phyloP scores from a whole-genome alignment of 805 yeast species.

The Nakazawaea anatomiae region DNA sequence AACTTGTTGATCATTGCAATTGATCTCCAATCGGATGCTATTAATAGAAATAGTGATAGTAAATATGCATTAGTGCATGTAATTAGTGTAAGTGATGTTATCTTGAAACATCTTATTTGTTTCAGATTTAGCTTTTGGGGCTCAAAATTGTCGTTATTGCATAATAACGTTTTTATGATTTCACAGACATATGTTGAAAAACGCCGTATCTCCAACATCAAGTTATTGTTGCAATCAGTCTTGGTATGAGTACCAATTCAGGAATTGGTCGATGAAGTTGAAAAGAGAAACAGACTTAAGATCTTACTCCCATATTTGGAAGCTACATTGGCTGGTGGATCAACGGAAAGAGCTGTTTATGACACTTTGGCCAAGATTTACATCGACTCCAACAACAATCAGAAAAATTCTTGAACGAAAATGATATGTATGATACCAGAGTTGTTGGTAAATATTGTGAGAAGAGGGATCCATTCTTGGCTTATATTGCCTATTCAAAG shows the following conservation, averaged over 20 bases:
- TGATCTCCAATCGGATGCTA: too few relatives aligned
- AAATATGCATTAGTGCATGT: too few relatives aligned
- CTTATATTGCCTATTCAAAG: constrained; percentile 95
- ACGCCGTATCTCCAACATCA: too few relatives aligned
- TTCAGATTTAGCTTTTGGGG: too few relatives aligned
- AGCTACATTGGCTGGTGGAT: constrained; percentile 75
- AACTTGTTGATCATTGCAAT: too few relatives aligned
- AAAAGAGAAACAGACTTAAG: constrained; percentile 91
- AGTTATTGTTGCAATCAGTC: constrained; percentile 74
- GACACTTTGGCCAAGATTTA: constrained; percentile 96
- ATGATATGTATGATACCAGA: constrained; percentile 83
- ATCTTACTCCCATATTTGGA: constrained; percentile 90
- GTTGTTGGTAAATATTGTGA: constrained; percentile 98
- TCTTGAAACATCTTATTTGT: too few relatives aligned
- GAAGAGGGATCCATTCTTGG: constrained; percentile 97
- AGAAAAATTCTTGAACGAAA: constrained; percentile 91
- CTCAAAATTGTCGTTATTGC: too few relatives aligned
- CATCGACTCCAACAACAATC: constrained; percentile 95
- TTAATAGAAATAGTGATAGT: too few relatives aligned
- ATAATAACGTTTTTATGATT: too few relatives aligned
- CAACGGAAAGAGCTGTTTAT: constrained; percentile 85
- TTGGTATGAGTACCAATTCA: constrained; percentile 92
- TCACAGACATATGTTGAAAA: too few relatives aligned
- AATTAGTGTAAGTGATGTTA: too few relatives aligned
- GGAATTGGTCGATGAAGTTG: constrained; percentile 89